Conservation (phyloP, 1,284 basidiomycete species). For the Malassezia brasiliensis region DNA sequence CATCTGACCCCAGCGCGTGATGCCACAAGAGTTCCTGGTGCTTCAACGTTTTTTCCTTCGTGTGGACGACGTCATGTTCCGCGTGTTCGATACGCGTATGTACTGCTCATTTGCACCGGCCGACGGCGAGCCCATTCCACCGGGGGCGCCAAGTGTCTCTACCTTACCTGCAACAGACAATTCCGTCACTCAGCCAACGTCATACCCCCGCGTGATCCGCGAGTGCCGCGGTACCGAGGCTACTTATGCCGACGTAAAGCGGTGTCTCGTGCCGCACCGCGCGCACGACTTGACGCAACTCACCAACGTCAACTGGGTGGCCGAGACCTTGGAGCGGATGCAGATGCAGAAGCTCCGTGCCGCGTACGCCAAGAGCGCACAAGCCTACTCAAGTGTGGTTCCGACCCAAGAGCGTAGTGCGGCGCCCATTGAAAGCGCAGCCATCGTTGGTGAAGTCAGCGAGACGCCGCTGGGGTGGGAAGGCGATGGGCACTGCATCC, state of each 20-base stretch:
- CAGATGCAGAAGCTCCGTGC: background rate
- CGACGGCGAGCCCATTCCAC: background rate
- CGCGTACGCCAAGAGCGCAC: background rate
- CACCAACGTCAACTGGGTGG: slow-evolving; percentile 78
- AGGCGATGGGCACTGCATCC: slow-evolving; percentile 11
- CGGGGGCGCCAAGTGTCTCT: background rate
- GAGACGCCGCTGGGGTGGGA: slow-evolving; percentile 5
- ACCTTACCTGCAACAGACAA: background rate
- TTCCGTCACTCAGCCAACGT: background rate
- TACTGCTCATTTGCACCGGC: slow-evolving; percentile 66
- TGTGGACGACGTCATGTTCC: slow-evolving; percentile 89
- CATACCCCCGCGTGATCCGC: slow-evolving; percentile 56
- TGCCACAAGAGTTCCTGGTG: slow-evolving; percentile 91
- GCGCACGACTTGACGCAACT: slow-evolving; percentile 77
- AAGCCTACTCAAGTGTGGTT: background rate
- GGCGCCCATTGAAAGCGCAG: background rate
- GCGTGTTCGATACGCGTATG: slow-evolving; percentile 77
- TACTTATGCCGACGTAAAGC: slow-evolving; percentile 67
- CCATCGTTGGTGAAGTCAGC: slow-evolving; percentile 2
- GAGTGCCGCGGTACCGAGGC: slow-evolving; percentile 84
- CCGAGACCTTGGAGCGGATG: slow-evolving; percentile 57
- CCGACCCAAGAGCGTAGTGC: background rate
- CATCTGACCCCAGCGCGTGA: slow-evolving; percentile 63
- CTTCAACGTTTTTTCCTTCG: slow-evolving; percentile 83
- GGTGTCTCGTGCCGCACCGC: slow-evolving; percentile 61